A percentile compares a stretch with the other conserved stretches of the same genome.
Evolutionary conservation across 768 basidiomycete species (phyloP).

Genomic region (Phlebiopsis gigantea): DNA sequence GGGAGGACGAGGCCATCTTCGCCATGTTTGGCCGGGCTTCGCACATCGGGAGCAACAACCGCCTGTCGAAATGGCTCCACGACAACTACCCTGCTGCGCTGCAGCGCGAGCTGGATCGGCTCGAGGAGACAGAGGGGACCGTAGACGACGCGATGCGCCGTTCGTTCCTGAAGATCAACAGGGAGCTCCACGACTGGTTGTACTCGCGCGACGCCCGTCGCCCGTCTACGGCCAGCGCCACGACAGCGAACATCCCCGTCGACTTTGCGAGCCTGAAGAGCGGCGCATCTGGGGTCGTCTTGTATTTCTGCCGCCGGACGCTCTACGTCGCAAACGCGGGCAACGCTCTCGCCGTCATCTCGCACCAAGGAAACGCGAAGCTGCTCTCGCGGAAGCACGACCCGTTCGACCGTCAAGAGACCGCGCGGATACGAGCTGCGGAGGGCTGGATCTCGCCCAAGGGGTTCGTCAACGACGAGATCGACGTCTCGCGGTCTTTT

Average conservation of each 20-base stretch:
- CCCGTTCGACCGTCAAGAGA: slow-evolving; percentile 84
- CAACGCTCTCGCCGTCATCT: slow-evolving; percentile 82
- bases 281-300: slow-evolving; percentile 81
- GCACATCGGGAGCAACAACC: slow-evolving; percentile 54
- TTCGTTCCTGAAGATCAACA: slow-evolving; percentile 85
- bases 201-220: slow-evolving; percentile 54
- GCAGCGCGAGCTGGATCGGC: slow-evolving; percentile 46
- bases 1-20: slow-evolving; percentile 81
- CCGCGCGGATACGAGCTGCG: slow-evolving; percentile 78
- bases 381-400: slow-evolving; percentile 79
- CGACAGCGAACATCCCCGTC: slow-evolving; percentile 27
- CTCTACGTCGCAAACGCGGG: slow-evolving; percentile 91
- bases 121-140: slow-evolving; percentile 42
- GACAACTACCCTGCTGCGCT: slow-evolving; percentile 73
- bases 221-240: slow-evolving; percentile 59
- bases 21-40: slow-evolving; percentile 90
- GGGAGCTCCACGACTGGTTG: slow-evolving; percentile 67
- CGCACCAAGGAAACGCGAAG: slow-evolving; percentile 66
- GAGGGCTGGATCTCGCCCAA: slow-evolving; percentile 94
- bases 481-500: slow-evolving; percentile 89
- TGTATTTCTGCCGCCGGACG: slow-evolving; percentile 76
- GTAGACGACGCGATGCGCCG: slow-evolving; percentile 77
- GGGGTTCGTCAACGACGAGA: slow-evolving; percentile 87
- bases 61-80: slow-evolving; percentile 76
- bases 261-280: slow-evolving; percentile 54